phyloP scores from a whole-genome alignment of 331 rosid species.

The Arachis monticola region DNA sequence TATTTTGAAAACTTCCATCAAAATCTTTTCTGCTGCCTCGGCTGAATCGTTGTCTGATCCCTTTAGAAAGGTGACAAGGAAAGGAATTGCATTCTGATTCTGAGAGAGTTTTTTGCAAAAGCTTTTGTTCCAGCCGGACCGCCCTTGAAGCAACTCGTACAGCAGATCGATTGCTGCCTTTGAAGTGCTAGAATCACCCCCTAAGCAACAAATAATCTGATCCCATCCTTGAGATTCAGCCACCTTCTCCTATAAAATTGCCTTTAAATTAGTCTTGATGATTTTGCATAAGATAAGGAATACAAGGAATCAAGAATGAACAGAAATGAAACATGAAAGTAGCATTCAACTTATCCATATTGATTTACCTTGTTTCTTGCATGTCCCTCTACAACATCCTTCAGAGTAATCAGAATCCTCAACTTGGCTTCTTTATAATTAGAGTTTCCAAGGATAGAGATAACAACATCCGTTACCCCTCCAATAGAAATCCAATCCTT shows the following conservation, averaged over 20 bases:
- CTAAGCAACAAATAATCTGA: conserved; percentile 63
- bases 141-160: conserved; percentile 66
- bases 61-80: conserved; percentile 63
- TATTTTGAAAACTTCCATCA: conserved; percentile 64
- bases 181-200: conserved; percentile 59
- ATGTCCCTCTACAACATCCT: conserved; percentile 69
- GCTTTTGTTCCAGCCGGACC: conserved; percentile 66
- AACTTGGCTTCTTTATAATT: conserved; percentile 58
- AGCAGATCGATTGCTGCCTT: conserved; percentile 68
- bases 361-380: conserved; percentile 71
- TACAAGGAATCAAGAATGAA: not conserved
- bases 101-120: conserved; percentile 67
- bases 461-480: conserved; percentile 55
- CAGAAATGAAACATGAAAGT: conserved; percentile 5
- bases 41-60: conserved; percentile 55
- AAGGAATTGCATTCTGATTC: conserved; percentile 53
- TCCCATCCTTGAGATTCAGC: conserved; percentile 70
- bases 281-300: not conserved
- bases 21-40: conserved; percentile 64
- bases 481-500: conserved; percentile 84
- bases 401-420: conserved; percentile 66
- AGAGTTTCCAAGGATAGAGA: conserved; percentile 58
- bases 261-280: conserved; percentile 27
- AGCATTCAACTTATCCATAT: not conserved
- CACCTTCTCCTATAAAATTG: conserved; percentile 58